Base-by-base conservation (phyloP, 106 monocot species). In the Allium cepa region DNA sequence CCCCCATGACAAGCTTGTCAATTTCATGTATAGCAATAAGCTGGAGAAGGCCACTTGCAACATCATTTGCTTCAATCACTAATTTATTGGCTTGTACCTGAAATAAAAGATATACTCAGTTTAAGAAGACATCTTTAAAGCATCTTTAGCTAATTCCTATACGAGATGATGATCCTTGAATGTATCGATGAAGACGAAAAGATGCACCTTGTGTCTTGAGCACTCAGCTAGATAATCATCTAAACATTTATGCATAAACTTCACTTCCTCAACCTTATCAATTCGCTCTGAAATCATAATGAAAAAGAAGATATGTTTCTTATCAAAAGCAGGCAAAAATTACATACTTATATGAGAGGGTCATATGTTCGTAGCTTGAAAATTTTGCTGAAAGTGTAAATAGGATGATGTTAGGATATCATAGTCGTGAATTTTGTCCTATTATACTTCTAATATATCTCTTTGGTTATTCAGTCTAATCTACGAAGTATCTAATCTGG, bases 1-100 rank as follows among this genome's bases (percentile, higher is more conserved):
- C 81, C 53, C 85, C 81, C 85, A 85, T 78, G 63, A 85, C 78
- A 64, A 85, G 75, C 45, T 63, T 75, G 36, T 67, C 75, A 52
- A 85, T 63, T 48, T 66, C 26, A 61, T 78, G 68, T 46, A 60
- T 56, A 7, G 51, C 63, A 46, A 85, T 69, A 36, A 81, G 49
- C 63, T 81, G 75, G 10, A 72, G 36, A 56, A 85, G 69, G 36
- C 81, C 85, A 47, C 69, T 81, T 28, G 62, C 81, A 60, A 81
- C 57, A 68, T 81, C 68, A 52, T 78, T 75, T 51, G 26, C 70
- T 15, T 85, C 75, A 63, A 78, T 75, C 53, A 81, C 63, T 48
- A 78, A 14, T 64, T 78, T 81, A 53, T 81, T 74, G 18, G 67
- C 66, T 68, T 55, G 69, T 56, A 78, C 71, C 85, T 85, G 71